Evolutionary conservation across 2,329 filamentous ascomycete genomes (phyloP), one percentile per base, ranked within the genome.

Genomic region (Colletotrichum paranaense): DNA sequence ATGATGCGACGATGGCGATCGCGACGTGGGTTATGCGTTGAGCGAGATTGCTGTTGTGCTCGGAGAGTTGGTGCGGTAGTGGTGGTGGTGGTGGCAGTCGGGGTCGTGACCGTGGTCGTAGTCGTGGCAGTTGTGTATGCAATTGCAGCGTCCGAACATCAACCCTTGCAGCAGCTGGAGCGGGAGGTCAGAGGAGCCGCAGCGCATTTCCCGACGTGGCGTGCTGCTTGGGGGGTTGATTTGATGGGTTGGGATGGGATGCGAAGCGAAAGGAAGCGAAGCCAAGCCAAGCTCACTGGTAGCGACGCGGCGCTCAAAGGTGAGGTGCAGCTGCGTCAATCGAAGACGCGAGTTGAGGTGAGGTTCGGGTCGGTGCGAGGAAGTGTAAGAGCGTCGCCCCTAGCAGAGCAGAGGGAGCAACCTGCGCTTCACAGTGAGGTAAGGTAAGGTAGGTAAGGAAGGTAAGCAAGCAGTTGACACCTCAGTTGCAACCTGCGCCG

Each of bases 151-250:
- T 63, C 71, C 71, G 57, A 74, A 67, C 62, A 62, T 64, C 59
- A 72, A 56, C 59, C 70, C 72, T 75, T 68, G 74, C 74, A 75
- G 72, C 71, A 72, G 67, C 63, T 66, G 64, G 59, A 66, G 67
- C 63, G 69, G 64, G 59, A 66, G 67, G 35, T 58, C 56, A 69
- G 59, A 65, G 55, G 67, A 68, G 71, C 74, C 72, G 64, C 74
- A 72, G 71, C 73, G 65, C 72, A 74, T 73, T 63, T 68, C 68
- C 68, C 69, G 62, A 55, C 64, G 69, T 68, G 68, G 65, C 42
- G 68, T 73, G 72, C 63, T 57, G 68, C 68, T 62, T 63, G 66
- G 65, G 56, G 57, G 59, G 68, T 42, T 52, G 68, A 63, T 57
- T 63, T 60, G 65, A 49, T 58, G 60, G 62, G 57, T 55, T 64